Base-by-base conservation (phyloP, 345 rosid genomes). In the Populus deltoides region DNA sequence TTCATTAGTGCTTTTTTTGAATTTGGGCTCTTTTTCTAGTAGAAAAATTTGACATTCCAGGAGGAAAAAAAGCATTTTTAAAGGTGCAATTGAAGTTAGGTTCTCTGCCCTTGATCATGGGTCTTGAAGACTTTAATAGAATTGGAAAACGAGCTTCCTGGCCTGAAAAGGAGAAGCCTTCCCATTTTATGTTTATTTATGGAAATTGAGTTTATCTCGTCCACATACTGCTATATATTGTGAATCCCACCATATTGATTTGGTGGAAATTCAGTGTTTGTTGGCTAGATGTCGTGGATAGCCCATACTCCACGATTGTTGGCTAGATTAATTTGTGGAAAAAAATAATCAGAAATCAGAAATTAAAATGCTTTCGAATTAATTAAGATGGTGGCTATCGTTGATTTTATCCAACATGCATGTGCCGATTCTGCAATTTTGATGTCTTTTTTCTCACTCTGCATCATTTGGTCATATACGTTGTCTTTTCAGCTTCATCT, bases 41-140 rank as follows among this genome's bases (percentile, higher is more conserved):
- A 9, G 8, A 62, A 71, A 20, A 70, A 8, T 51, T 33, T 51
- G 78, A 80, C 80, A 43, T 72, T 31, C 13, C 45, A 69, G 0
- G 6, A 13, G 61, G 41, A 18, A 24, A 63, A 73, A 61, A 2
- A 18, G 22, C 27, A 39, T 18, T 18, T 25, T 24, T 16, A 59
- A 55, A 59, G 8, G 15, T 5, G 33, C 9, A 72, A 55, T 35
- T 3, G 62, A 15, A 22, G 10, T 7, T 2, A 70, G 73, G 57
- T 45, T 12, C 36, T 17, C n/a, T 70, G 18, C 75, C 74, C 13
- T 29, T 45, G 12, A 31, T 33, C 63, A 9, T 59, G 29, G 63
- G 63, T 59, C 65, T 24, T n/a, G 65, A 25, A 59, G 65, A 24
- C 15, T 59, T 24, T 24, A 24, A 12, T 3, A 24, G 16, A 59